These are phyloP conservation scores for Leccinellum rugosiceps DNA, from an alignment of 768 basidiomycete species.

Conservation along the genomic window DNA sequence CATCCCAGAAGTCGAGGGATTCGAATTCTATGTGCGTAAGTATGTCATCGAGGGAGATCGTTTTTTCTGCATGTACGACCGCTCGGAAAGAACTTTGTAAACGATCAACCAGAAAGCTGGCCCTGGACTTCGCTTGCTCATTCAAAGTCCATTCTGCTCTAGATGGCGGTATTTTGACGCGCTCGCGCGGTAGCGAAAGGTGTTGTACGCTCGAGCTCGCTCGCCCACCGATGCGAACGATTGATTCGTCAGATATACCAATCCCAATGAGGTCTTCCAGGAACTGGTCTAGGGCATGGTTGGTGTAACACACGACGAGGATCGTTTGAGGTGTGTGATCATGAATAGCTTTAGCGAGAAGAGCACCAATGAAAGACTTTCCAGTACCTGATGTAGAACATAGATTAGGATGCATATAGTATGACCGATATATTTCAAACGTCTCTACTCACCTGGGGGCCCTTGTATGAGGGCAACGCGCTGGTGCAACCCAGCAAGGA, in stretches of 20 bases:
- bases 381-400: slow-evolving; percentile 53
- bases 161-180: slow-evolving; percentile 18
- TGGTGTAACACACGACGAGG: slow-evolving; percentile 71
- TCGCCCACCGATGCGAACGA: slow-evolving; percentile 61
- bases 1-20: slow-evolving; percentile 40
- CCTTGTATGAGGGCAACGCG: slow-evolving; percentile 64
- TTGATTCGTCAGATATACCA: slow-evolving; percentile 46
- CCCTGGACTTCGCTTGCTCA: slow-evolving; percentile 34
- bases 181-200: slow-evolving; percentile 43
- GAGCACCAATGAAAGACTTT: slow-evolving; percentile 70
- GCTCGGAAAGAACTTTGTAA: slow-evolving; percentile 33
- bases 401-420: not conserved
- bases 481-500: slow-evolving; percentile 55
- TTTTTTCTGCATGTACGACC: slow-evolving; percentile 18
- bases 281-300: slow-evolving; percentile 72
- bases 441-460: slow-evolving; percentile 52
- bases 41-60: slow-evolving; percentile 29
- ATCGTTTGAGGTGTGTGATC: slow-evolving; percentile 47
- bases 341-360: slow-evolving; percentile 59
- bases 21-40: slow-evolving; percentile 52
- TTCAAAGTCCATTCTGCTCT: slow-evolving; percentile 41
- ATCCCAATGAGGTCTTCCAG: slow-evolving; percentile 59
- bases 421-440: not conserved
- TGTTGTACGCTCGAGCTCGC: slow-evolving; percentile 46
- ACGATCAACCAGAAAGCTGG: slow-evolving; percentile 7